Conservation (phyloP, 1,139 yeast species). For the Suzukiozyma palmioleophila region DNA sequence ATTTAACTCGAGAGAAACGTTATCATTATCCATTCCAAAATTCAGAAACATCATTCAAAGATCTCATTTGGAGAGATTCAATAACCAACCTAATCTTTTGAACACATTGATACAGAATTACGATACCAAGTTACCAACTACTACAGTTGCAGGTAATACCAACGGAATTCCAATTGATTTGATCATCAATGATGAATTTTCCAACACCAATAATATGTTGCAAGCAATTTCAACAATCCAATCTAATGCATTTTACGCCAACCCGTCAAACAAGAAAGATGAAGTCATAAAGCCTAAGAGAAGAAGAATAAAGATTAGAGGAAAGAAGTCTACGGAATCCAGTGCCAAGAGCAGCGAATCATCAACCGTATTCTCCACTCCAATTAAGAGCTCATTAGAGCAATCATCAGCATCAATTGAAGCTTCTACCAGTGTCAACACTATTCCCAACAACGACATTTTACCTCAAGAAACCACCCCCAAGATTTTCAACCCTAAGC, state of each 20-base stretch:
- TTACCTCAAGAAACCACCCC: neutral
- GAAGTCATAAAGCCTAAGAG: slow-evolving; percentile 39
- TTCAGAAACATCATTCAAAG: slow-evolving; percentile 56
- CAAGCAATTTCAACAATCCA: slow-evolving; percentile 47
- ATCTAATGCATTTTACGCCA: slow-evolving; percentile 35
- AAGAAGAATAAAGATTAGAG: slow-evolving; percentile 34
- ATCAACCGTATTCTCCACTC: neutral
- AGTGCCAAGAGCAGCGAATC: neutral
- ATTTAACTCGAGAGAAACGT: slow-evolving; percentile 73
- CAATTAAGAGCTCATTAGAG: neutral
- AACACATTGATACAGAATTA: slow-evolving; percentile 22
- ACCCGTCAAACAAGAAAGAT: slow-evolving; percentile 21
- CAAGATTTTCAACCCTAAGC: slow-evolving; percentile 5
- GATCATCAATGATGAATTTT: slow-evolving; percentile 21
- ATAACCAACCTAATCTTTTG: slow-evolving; percentile 35
- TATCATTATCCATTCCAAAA: slow-evolving; percentile 60
- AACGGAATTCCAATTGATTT: slow-evolving; percentile 40
- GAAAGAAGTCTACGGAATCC: slow-evolving; percentile 7
- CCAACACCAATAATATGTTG: slow-evolving; percentile 34
- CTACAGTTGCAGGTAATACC: slow-evolving; percentile 5
- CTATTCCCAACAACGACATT: slow-evolving; percentile 1
- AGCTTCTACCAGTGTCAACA: neutral
- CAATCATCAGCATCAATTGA: neutral
- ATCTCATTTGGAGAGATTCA: slow-evolving; percentile 41
- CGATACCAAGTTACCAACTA: slow-evolving; percentile 7